Conservation (phyloP, 805 yeast genomes). For the Kluyveromyces dobzhanskii region DNA sequence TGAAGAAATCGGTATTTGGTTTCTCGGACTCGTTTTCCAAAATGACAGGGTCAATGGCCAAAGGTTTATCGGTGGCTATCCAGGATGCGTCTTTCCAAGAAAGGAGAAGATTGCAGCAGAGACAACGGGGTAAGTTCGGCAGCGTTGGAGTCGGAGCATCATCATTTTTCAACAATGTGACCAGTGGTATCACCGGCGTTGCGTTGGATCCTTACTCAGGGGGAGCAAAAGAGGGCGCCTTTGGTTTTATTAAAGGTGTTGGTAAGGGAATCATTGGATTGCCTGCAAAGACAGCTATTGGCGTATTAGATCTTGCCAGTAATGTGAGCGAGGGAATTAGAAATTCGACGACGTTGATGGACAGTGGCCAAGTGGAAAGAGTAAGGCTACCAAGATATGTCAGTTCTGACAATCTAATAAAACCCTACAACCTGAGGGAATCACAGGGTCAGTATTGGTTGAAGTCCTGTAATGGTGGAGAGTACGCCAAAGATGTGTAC, state of each 20-base stretch:
- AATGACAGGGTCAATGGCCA: constrained; percentile 88
- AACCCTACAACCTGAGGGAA: constrained; percentile 69
- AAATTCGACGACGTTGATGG: constrained; percentile 86
- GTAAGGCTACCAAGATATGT: constrained; percentile 78
- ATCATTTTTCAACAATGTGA: constrained; percentile 75
- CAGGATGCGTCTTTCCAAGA: constrained; percentile 82
- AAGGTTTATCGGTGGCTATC: constrained; percentile 86
- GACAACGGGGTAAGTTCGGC: constrained; percentile 75
- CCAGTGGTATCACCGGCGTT: constrained; percentile 84
- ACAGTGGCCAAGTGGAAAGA: constrained; percentile 64
- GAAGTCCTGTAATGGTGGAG: constrained; percentile 75
- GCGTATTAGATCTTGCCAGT: constrained; percentile 84
- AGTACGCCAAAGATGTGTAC: constrained; percentile 61
- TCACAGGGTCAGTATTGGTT: constrained; percentile 94
- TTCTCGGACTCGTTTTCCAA: constrained; percentile 89
- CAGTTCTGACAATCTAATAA: constrained; percentile 60
- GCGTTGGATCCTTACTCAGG: constrained; percentile 90
- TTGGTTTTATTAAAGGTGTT: constrained; percentile 87
- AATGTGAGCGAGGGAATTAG: constrained; percentile 91
- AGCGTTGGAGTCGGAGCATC: constrained; percentile 83
- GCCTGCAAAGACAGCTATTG: constrained; percentile 96
- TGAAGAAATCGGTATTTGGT: constrained; percentile 92
- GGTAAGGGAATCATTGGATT: constrained; percentile 94
- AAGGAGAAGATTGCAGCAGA: constrained; percentile 61
- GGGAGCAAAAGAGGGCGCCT: constrained; percentile 78